These are phyloP conservation scores for Tulasnella sp. DNA, from an alignment of 768 basidiomycete species.

Conservation along the genomic window DNA sequence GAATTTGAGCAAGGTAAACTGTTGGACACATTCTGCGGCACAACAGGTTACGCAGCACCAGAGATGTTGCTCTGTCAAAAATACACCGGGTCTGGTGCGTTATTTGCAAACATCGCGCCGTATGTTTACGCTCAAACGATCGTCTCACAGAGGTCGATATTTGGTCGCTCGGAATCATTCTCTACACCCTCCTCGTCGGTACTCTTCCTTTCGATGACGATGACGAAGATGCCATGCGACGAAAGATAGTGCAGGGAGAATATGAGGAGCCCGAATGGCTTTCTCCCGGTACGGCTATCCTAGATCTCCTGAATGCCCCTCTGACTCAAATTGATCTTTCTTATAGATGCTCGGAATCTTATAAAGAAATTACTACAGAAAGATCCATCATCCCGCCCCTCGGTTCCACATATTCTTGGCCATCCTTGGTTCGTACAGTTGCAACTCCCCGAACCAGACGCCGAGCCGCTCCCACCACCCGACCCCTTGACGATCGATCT, in stretches of 20 bases:
- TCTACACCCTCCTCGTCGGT: conserved; percentile 82
- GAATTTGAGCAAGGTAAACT: conserved; percentile 70
- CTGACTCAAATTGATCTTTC: conserved; percentile 11
- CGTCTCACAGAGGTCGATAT: conserved; percentile 77
- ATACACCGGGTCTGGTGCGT: conserved; percentile 80
- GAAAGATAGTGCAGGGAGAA: conserved; percentile 70
- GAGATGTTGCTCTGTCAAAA: conserved; percentile 84
- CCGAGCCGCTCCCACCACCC: conserved; percentile 6
- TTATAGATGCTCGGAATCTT: conserved; percentile 72
- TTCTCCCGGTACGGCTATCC: conserved; percentile 50
- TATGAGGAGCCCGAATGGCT: conserved; percentile 94
- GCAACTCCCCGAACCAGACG: conserved; percentile 5
- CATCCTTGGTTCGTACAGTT: conserved; percentile 70
- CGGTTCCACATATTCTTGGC: conserved; percentile 73
- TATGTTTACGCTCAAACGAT: not conserved
- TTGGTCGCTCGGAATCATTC: conserved; percentile 89
- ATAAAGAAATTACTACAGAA: conserved; percentile 66
- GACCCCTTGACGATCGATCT: conserved; percentile 2
- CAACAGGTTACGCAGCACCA: conserved; percentile 80
- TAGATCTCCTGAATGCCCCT: not conserved
- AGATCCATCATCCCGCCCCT: conserved; percentile 63
- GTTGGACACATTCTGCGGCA: conserved; percentile 93
- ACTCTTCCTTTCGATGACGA: conserved; percentile 88
- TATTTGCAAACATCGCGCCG: not conserved
- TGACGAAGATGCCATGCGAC: conserved; percentile 71